phyloP scores from a whole-genome alignment of 2,329 filamentous ascomycete genomes.

The Colletotrichum sp. region DNA sequence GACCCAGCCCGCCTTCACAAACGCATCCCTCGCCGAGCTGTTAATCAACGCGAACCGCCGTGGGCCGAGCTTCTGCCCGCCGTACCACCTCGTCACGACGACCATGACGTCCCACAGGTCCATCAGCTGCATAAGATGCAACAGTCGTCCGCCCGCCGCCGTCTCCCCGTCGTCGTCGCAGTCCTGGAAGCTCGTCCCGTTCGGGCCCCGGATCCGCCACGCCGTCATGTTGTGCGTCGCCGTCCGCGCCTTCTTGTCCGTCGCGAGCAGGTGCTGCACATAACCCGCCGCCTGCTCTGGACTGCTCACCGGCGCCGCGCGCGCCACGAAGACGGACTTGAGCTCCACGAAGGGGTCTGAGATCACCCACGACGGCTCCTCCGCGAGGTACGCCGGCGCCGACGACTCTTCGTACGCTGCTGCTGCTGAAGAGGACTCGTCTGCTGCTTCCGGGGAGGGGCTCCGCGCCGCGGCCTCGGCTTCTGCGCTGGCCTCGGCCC shows the following conservation, averaged over 20 bases:
- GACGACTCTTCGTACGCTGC: slow-evolving; percentile 25
- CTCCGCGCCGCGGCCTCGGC: slow-evolving; percentile 5
- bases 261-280: slow-evolving; percentile 77
- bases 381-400: not conserved
- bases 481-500: slow-evolving; percentile 17
- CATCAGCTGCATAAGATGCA: slow-evolving; percentile 95
- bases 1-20: slow-evolving; percentile 78
- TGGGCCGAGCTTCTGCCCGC: slow-evolving; percentile 86
- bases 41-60: slow-evolving; percentile 93
- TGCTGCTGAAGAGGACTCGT: not conserved
- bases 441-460: not conserved
- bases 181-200: slow-evolving; percentile 74
- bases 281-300: slow-evolving; percentile 73
- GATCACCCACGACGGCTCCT: slow-evolving; percentile 67
- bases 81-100: slow-evolving; percentile 94
- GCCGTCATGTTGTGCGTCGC: slow-evolving; percentile 97
- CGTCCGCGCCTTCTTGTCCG: slow-evolving; percentile 82
- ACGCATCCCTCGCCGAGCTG: slow-evolving; percentile 79
- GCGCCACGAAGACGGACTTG: slow-evolving; percentile 87
- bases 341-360: slow-evolving; percentile 79
- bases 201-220: slow-evolving; percentile 76
- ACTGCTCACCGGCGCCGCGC: slow-evolving; percentile 72
- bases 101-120: slow-evolving; percentile 92
- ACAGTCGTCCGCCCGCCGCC: slow-evolving; percentile 82
- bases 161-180: slow-evolving; percentile 97